Percentiles rank a stretch among this genome's conserved stretches.
phyloP scores from a whole-genome alignment of 495 filamentous ascomycete genomes.

The Daldinia caldariorum region DNA sequence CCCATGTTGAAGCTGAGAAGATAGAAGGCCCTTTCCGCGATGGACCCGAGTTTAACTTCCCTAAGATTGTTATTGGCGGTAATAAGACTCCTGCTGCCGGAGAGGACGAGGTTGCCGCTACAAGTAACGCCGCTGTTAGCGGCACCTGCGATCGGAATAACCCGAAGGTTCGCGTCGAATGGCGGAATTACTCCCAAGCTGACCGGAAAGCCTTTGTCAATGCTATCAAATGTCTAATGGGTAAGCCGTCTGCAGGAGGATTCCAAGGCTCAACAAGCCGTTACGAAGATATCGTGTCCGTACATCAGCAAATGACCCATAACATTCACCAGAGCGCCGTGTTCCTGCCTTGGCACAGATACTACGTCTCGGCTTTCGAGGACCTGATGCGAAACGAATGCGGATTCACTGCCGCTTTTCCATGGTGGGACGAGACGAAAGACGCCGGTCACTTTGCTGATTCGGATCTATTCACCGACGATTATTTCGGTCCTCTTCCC shows the following conservation, averaged over 20 bases:
- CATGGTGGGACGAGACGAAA: slow-evolving; percentile 57
- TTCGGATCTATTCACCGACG: slow-evolving; percentile 49
- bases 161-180: slow-evolving; percentile 47
- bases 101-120: slow-evolving; percentile 14
- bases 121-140: slow-evolving; percentile 13
- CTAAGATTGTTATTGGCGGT: background rate
- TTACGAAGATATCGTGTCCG: slow-evolving; percentile 54
- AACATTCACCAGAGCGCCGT: slow-evolving; percentile 51
- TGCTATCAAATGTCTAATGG: slow-evolving; percentile 51
- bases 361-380: slow-evolving; percentile 52
- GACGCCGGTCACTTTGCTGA: slow-evolving; percentile 49
- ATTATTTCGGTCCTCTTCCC: slow-evolving; percentile 46
- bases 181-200: slow-evolving; percentile 43
- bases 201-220: slow-evolving; percentile 48
- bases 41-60: slow-evolving; percentile 22
- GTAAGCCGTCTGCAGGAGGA: slow-evolving; percentile 44
- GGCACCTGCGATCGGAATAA: slow-evolving; percentile 44
- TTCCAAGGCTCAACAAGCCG: slow-evolving; percentile 46
- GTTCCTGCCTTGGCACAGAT: slow-evolving; percentile 56
- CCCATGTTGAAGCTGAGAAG: slow-evolving; percentile 28
- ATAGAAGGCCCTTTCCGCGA: slow-evolving; percentile 10
- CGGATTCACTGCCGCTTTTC: slow-evolving; percentile 50
- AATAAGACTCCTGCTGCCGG: slow-evolving; percentile 18
- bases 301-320: slow-evolving; percentile 52
- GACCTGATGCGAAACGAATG: slow-evolving; percentile 54